Base-by-base conservation (phyloP, 1,284 basidiomycete genomes). In the Paramarasmius palmivorus region DNA sequence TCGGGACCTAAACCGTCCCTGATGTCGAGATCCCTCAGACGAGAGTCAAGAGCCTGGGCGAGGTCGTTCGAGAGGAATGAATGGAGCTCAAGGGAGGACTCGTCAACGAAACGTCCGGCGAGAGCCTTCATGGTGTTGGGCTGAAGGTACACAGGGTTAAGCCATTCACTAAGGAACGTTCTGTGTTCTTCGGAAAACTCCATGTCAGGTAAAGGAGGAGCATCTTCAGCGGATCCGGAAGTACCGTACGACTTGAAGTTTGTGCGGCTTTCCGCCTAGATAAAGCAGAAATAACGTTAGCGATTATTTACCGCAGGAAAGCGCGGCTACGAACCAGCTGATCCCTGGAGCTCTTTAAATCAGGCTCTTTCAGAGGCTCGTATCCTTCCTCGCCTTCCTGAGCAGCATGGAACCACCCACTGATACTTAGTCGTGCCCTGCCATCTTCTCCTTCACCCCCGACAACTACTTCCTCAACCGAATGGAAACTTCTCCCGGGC, bases 341-440 rank as follows among this genome's bases (percentile, higher is more conserved):
- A 68, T 94, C 86, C 58, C 84, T 80, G 17, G 90, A 92, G 66
- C 84, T 90, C 70, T 84, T 85, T 45, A 75, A 57, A 55, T 77
- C 77, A 37, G 67, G 73, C 64, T 58, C 71, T 60, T 55, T 56
- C 23, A 66, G 57, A 9, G 60, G 52, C 53, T 83, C 79, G 66
- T 92, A 94, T 0, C 92, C 95, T 47, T 93, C 89, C 69, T 99
- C 96, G 17, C 92, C 94, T 59, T 90, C 85, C 65, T 96, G 88
- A 0, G 93, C 89, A 17, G 88, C 86, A 69, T 99, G 96, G 77
- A 96, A 97, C 95, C 96, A 99, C 6, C 96, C 96, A 59, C 91
- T 95, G 62, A 99, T 92, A 64, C 92, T 94, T 57, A 98, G 73
- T 42, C 93, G 74, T 67, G 87, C 79, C 35, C 86, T 73, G 0